Evolutionary conservation across 2,329 filamentous ascomycete genomes (phyloP).

Genomic region (Neocucurbitaria cava): DNA sequence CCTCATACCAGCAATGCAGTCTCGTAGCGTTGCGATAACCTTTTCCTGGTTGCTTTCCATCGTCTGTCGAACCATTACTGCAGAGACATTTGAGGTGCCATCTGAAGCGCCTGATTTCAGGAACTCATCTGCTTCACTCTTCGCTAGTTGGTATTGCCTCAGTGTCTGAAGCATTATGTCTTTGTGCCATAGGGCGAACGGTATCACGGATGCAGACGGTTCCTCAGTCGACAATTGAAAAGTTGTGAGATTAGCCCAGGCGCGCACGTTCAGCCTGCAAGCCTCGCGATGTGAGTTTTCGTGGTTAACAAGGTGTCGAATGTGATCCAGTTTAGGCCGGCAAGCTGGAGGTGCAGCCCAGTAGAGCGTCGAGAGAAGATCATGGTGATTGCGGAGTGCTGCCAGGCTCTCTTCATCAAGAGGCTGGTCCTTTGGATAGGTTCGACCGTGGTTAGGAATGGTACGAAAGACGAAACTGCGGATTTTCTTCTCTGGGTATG

Average conservation of each 20-base stretch:
- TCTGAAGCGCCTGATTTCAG: constrained; percentile 47
- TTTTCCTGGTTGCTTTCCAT: constrained; percentile 65
- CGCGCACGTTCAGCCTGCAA: constrained; percentile 63
- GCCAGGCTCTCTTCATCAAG: constrained; percentile 62
- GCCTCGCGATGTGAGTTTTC: constrained; percentile 65
- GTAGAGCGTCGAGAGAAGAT: constrained; percentile 66
- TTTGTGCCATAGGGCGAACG: constrained; percentile 62
- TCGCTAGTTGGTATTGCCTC: constrained; percentile 62
- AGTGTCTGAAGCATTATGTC: constrained; percentile 61
- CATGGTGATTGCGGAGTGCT: constrained; percentile 67
- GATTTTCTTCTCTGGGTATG: constrained; percentile 62
- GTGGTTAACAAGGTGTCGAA: constrained; percentile 64
- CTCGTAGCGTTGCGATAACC: constrained; percentile 62
- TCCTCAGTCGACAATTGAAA: constrained; percentile 64
- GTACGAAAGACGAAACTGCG: constrained; percentile 64
- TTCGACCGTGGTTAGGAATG: constrained; percentile 67
- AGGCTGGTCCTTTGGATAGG: constrained; percentile 64
- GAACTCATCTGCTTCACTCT: constrained; percentile 65
- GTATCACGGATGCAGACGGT: constrained; percentile 51
- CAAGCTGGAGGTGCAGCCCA: constrained; percentile 61
- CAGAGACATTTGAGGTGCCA: constrained; percentile 50
- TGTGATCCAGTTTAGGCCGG: constrained; percentile 60
- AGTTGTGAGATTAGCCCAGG: constrained; percentile 64
- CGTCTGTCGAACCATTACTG: constrained; percentile 57
- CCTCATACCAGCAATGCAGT: constrained; percentile 60